Evolutionary conservation across 768 basidiomycete genomes (phyloP).

Genomic region (Termitomyces sp.): DNA sequence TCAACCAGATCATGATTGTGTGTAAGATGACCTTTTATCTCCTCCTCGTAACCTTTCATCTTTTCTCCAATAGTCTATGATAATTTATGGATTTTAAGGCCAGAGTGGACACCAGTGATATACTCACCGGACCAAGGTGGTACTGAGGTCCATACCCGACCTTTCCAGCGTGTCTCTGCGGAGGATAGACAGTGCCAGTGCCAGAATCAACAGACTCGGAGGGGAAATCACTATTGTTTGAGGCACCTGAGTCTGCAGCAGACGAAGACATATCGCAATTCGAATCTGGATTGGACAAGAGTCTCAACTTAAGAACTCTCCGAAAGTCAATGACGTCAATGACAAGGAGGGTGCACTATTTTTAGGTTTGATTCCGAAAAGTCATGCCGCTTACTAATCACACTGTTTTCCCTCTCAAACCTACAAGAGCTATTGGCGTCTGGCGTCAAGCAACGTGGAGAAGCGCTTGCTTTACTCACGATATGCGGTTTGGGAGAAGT

Average conservation of each 20-base stretch:
- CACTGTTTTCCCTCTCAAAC: too few species aligned
- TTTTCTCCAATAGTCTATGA: slow-evolving; percentile 29
- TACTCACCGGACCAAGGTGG: slow-evolving; percentile 27
- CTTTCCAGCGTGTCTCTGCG: slow-evolving; percentile 40
- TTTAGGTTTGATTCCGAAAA: background rate
- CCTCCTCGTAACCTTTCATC: slow-evolving; percentile 28
- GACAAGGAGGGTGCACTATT: background rate
- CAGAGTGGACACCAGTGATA: background rate
- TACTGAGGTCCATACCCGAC: slow-evolving; percentile 44
- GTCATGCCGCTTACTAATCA: too few species aligned
- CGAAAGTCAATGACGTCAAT: background rate
- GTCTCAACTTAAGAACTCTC: too few species aligned
- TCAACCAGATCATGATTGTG: slow-evolving; percentile 22
- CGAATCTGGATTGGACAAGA: too few species aligned
- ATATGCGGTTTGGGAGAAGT: background rate
- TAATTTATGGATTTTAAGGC: background rate
- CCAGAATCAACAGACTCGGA: background rate
- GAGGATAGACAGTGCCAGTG: slow-evolving; percentile 25
- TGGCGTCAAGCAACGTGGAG: background rate
- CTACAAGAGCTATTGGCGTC: too few species aligned
- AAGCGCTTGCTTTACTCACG: background rate
- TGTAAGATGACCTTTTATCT: slow-evolving; percentile 30
- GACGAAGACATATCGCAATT: slow-evolving; percentile 13
- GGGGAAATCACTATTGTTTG: background rate
- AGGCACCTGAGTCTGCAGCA: background rate